Conservation (phyloP, 805 yeast genomes). For the Kazachstania viticola region DNA sequence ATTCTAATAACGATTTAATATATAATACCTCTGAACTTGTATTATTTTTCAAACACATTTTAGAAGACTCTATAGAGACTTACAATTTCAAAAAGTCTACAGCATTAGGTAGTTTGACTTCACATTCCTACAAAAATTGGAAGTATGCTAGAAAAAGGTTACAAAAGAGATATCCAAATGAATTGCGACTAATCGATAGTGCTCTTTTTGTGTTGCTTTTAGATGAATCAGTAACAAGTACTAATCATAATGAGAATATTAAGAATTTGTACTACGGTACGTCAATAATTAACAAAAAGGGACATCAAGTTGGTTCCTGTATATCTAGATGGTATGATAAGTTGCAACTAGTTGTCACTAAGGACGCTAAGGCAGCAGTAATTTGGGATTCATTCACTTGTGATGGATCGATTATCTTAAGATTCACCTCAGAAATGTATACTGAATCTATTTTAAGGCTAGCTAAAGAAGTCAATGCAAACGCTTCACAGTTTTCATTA, state of each 20-base stretch:
- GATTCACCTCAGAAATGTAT: constrained; percentile 81
- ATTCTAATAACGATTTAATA: constrained; percentile 49
- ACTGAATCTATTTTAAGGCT: constrained; percentile 80
- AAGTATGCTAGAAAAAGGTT: constrained; percentile 51
- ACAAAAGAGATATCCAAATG: constrained; percentile 29
- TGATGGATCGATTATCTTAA: constrained; percentile 82
- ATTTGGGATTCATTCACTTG: constrained; percentile 87
- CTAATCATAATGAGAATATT: constrained; percentile 6
- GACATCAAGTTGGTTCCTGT: constrained; percentile 86
- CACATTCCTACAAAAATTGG: constrained; percentile 82
- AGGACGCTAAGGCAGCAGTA: constrained; percentile 79
- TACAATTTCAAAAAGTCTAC: constrained; percentile 49
- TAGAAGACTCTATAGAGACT: constrained; percentile 51
- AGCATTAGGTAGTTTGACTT: constrained; percentile 78
- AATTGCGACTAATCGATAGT: constrained; percentile 45
- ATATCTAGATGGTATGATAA: constrained; percentile 92
- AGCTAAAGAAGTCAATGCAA: constrained; percentile 67
- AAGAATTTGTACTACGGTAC: constrained; percentile 79
- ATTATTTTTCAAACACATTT: constrained; percentile 51
- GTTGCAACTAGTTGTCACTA: constrained; percentile 71
- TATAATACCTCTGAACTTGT: constrained; percentile 57
- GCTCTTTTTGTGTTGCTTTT: constrained; percentile 73
- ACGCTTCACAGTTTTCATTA: constrained; percentile 30
- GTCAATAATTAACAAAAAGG: constrained; percentile 52
- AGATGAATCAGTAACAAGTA: constrained; percentile 46